A percentile compares a stretch with the other conserved stretches of the same genome.
These are phyloP conservation scores for Lactarius psammicola DNA, from an alignment of 768 basidiomycete genomes.

Conservation along the genomic window DNA sequence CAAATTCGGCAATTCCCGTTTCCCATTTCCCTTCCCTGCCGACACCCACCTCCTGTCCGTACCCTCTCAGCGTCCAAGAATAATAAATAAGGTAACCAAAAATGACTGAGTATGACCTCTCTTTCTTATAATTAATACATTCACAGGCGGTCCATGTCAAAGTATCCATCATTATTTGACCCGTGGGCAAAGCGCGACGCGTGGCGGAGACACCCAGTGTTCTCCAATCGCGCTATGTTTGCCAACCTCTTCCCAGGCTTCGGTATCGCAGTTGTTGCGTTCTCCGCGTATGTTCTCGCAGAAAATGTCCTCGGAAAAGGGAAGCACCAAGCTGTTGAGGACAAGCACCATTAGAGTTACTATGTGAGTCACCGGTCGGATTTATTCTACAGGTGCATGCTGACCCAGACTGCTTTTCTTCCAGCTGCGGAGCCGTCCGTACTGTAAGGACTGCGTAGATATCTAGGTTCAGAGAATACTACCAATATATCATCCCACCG, in stretches of 20 bases:
- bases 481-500: background rate
- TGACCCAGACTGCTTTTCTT: background rate
- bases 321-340: constrained; percentile 18
- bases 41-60: background rate
- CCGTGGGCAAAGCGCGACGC: constrained; percentile 94
- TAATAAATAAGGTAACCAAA: background rate
- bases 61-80: background rate
- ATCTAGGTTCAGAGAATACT: background rate
- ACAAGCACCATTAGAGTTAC: constrained; percentile 22
- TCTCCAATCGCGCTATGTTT: constrained; percentile 85
- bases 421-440: background rate
- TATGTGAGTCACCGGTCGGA: background rate
- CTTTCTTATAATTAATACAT: background rate
- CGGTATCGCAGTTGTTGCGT: constrained; percentile 88
- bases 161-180: constrained; percentile 76
- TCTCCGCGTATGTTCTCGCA: constrained; percentile 84
- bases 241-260: constrained; percentile 91
- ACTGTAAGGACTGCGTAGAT: background rate
- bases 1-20: constrained; percentile 20
- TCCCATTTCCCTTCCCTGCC: constrained; percentile 2
- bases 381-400: background rate
- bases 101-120: background rate
- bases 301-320: constrained; percentile 57
- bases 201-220: constrained; percentile 89
- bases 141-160: constrained; percentile 22